Percentiles rank a stretch among this genome's conserved stretches.
Conservation (phyloP, 23 red algal species). For the Gracilaria gracilis region DNA sequence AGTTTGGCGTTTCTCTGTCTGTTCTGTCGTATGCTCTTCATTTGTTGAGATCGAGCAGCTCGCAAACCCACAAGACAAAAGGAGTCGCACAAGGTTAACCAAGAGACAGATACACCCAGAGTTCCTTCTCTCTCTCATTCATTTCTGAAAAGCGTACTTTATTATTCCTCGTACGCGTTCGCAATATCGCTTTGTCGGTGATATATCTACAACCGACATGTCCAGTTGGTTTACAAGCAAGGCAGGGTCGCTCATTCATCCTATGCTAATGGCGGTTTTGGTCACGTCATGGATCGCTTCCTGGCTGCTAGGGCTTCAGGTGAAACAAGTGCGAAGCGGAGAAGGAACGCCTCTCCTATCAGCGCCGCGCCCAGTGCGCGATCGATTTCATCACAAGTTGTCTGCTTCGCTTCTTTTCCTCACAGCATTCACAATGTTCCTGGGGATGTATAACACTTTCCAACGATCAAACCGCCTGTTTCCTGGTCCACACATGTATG, state of each 20-base stretch:
- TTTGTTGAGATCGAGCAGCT: too few relatives aligned
- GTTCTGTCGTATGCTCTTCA: too few relatives aligned
- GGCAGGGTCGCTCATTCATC: conserved; percentile 57
- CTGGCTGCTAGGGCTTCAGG: conserved; percentile 39
- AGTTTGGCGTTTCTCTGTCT: too few relatives aligned
- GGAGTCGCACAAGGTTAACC: too few relatives aligned
- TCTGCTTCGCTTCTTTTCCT: conserved; percentile 38
- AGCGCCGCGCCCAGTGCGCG: not conserved
- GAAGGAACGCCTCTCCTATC: conserved; percentile 20
- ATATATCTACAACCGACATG: not conserved
- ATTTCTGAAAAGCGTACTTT: too few relatives aligned
- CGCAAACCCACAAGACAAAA: too few relatives aligned
- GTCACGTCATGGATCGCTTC: conserved; percentile 22
- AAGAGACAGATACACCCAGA: too few relatives aligned
- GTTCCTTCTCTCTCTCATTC: too few relatives aligned
- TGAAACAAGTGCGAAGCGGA: conserved; percentile 9
- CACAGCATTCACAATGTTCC: conserved; percentile 24
- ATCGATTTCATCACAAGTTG: conserved; percentile 57
- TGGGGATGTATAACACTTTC: conserved; percentile 88
- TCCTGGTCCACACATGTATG: conserved; percentile 95
- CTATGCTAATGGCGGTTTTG: conserved; percentile 27
- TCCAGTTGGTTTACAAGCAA: conserved; percentile 14
- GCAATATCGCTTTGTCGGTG: too few relatives aligned
- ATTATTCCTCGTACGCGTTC: too few relatives aligned
- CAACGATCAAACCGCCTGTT: conserved; percentile 85